Conservation (phyloP, 2,329 filamentous ascomycete species). For the Colletotrichum sp. region DNA sequence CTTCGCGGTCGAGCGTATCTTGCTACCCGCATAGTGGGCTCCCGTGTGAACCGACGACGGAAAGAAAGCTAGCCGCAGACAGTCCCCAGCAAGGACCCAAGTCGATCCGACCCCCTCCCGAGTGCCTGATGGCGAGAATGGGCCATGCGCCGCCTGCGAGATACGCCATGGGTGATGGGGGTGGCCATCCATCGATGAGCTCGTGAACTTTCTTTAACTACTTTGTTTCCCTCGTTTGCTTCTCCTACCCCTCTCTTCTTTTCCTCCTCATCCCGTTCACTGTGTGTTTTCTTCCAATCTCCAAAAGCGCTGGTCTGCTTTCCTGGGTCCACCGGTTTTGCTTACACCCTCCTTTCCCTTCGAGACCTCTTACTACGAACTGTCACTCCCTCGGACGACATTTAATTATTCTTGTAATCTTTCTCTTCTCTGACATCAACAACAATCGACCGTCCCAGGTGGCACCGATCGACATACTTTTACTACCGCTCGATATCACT, state of each 20-base stretch:
- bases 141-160: conserved; percentile 8
- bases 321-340: conserved; percentile 35
- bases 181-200: not conserved
- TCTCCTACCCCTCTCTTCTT: conserved; percentile 24
- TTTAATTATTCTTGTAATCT: conserved; percentile 31
- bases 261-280: conserved; percentile 23
- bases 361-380: conserved; percentile 18
- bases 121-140: conserved; percentile 4
- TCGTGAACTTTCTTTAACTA: conserved; percentile 20
- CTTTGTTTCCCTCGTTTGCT: conserved; percentile 27
- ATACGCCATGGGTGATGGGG: not conserved
- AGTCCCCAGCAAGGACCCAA: conserved; percentile 20
- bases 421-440: conserved; percentile 30
- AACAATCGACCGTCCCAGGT: conserved; percentile 24
- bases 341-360: conserved; percentile 35
- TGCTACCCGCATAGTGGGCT: conserved; percentile 20
- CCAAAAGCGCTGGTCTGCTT: conserved; percentile 59
- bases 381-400: conserved; percentile 20
- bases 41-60: conserved; percentile 22
- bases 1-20: conserved; percentile 21
- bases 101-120: conserved; percentile 16
- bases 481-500: not conserved
- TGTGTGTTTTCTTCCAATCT: conserved; percentile 33
- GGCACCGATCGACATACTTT: conserved; percentile 16
- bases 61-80: conserved; percentile 23